These are phyloP conservation scores for Silene coronaria DNA, from an alignment of 179 eudicot species.

Conservation along the genomic window DNA sequence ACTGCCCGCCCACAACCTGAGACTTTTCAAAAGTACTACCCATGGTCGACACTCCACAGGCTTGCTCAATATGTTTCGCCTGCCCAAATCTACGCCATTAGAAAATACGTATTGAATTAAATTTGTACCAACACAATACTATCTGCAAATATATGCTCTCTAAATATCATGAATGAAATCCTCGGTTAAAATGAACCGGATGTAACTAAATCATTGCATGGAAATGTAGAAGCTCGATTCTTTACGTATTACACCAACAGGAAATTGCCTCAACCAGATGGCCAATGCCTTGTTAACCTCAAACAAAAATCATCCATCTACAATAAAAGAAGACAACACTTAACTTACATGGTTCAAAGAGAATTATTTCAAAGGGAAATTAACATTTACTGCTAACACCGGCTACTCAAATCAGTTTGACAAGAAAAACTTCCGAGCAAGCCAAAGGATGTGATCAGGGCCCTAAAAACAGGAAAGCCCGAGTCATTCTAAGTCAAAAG, in stretches of 20 bases:
- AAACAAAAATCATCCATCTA: conserved; percentile 55
- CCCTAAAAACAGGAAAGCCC: not conserved
- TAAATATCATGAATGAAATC: not conserved
- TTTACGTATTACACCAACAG: no score
- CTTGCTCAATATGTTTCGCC: not conserved
- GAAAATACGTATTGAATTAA: not conserved
- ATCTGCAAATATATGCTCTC: not conserved
- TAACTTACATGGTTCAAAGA: conserved; percentile 28
- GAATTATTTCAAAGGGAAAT: no score
- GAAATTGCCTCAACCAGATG: no score
- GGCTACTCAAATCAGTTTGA: not conserved
- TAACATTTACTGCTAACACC: not conserved
- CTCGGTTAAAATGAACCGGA: not conserved
- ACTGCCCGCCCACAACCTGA: no score
- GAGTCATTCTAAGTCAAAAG: not conserved
- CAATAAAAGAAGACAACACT: conserved; percentile 28
- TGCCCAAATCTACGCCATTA: not conserved
- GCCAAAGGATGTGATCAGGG: not conserved
- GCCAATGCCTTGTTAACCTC: conserved; percentile 29
- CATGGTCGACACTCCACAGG: no score
- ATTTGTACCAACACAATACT: not conserved
- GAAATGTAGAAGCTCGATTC: no score
- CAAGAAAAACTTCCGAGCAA: not conserved
- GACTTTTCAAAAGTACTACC: no score
- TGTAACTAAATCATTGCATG: not conserved